These are phyloP conservation scores for Pezicula carpinea DNA, from an alignment of 2,329 filamentous ascomycete genomes.

Conservation along the genomic window DNA sequence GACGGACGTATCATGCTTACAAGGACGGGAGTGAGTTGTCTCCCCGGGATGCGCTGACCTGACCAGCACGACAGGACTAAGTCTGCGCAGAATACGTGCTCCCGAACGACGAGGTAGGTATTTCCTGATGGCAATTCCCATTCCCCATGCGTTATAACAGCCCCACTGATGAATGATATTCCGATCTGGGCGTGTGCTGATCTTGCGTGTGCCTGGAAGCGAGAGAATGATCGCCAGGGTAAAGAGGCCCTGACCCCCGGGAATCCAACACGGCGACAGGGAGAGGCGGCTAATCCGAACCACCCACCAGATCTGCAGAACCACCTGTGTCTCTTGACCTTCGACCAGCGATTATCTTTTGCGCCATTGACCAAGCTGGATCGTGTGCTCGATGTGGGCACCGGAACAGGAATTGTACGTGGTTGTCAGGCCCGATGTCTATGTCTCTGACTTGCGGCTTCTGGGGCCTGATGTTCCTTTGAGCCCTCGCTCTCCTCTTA, in stretches of 20 bases:
- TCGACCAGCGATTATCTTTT: conserved; percentile 25
- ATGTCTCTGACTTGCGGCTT: too few relatives aligned
- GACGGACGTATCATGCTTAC: conserved; percentile 35
- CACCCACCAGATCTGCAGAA: conserved; percentile 31
- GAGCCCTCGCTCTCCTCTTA: too few relatives aligned
- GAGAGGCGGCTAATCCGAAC: background rate
- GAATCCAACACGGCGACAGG: background rate
- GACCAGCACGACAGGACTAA: background rate
- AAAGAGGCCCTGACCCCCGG: background rate
- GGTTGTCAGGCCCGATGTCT: too few relatives aligned
- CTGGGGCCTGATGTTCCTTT: too few relatives aligned
- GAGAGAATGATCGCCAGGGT: background rate
- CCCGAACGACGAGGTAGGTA: background rate
- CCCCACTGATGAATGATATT: too few relatives aligned
- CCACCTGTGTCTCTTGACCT: conserved; percentile 29
- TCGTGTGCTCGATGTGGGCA: background rate
- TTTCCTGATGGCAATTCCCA: background rate
- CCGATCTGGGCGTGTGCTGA: too few relatives aligned
- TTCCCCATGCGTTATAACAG: background rate
- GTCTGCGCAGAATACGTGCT: background rate
- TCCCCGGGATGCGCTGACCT: too few relatives aligned
- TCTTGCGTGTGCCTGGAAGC: too few relatives aligned
- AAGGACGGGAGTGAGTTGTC: conserved; percentile 1
- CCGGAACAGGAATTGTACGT: too few relatives aligned
- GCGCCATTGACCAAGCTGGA: conserved; percentile 15